These are phyloP conservation scores for Aeschynomene evenia DNA, from an alignment of 306 rosid genomes.

Conservation along the genomic window DNA sequence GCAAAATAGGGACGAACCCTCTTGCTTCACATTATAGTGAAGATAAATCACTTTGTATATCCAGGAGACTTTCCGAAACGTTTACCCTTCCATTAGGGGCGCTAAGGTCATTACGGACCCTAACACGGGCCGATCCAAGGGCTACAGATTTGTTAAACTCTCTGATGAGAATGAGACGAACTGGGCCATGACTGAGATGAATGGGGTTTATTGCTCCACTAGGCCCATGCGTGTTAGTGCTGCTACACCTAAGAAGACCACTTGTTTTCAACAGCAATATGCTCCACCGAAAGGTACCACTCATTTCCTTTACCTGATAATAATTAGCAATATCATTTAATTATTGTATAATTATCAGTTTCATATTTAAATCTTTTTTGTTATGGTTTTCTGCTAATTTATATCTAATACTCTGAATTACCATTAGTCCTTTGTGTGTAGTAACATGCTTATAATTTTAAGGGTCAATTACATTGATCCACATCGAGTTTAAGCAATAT, in stretches of 20 bases:
- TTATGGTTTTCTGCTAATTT: too few species aligned
- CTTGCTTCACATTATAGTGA: constrained; percentile 30
- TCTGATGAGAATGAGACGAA: constrained; percentile 79
- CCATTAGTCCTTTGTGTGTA: too few species aligned
- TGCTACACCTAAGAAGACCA: constrained; percentile 79
- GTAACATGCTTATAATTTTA: too few species aligned
- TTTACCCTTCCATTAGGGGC: constrained; percentile 82
- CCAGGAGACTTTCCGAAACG: constrained; percentile 74
- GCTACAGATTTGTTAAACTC: constrained; percentile 89
- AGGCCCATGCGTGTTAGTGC: constrained; percentile 94
- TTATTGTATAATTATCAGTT: too few species aligned
- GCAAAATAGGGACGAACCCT: constrained; percentile 48
- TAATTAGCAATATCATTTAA: background rate
- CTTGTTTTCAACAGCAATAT: constrained; percentile 65
- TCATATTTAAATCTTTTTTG: too few species aligned
- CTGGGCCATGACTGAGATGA: constrained; percentile 91
- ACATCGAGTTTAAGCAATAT: too few species aligned
- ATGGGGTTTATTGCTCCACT: constrained; percentile 82
- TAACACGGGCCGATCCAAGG: constrained; percentile 80
- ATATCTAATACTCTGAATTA: too few species aligned
- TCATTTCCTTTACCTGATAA: background rate
- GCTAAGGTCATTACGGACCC: constrained; percentile 92
- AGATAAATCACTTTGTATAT: constrained; percentile 22
- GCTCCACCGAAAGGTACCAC: constrained; percentile 52
- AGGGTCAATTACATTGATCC: too few species aligned